These are phyloP conservation scores for Agrocybe pediades DNA, from an alignment of 768 basidiomycete genomes.

Conservation along the genomic window DNA sequence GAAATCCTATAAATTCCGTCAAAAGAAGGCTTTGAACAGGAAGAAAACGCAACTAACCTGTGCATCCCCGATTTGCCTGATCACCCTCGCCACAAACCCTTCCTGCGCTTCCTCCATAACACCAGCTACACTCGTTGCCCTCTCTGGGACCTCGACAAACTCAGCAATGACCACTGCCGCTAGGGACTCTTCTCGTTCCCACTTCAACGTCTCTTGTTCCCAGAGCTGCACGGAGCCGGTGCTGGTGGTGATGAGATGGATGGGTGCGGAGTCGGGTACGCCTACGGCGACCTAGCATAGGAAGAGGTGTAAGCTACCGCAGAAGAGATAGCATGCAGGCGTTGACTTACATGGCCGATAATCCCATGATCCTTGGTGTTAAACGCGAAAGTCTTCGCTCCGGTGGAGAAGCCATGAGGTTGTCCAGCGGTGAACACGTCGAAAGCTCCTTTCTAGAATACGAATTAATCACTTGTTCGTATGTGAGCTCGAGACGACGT, in stretches of 20 bases:
- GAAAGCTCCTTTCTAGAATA: conserved; percentile 49
- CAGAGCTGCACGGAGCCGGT: conserved; percentile 80
- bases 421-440: conserved; percentile 57
- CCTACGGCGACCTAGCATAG: conserved; percentile 57
- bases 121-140: conserved; percentile 30
- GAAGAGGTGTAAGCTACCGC: neutral
- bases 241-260: conserved; percentile 63
- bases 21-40: neutral
- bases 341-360: conserved; percentile 58
- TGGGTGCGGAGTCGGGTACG: conserved; percentile 37
- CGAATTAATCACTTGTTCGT: no score
- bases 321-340: conserved; percentile 4
- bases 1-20: conserved; percentile 48
- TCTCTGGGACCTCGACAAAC: conserved; percentile 80
- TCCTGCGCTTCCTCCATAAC: conserved; percentile 44
- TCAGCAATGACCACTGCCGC: conserved; percentile 62
- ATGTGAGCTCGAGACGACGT: conserved; percentile 20
- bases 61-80: conserved; percentile 59
- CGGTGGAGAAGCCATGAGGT: neutral
- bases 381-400: conserved; percentile 50
- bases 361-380: conserved; percentile 67
- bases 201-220: conserved; percentile 59
- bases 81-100: conserved; percentile 48
- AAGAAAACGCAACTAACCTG: conserved; percentile 43
- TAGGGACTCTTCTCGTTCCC: conserved; percentile 84